Evolutionary conservation across 2,329 filamentous ascomycete species (phyloP).

Genomic region (Aspergillus fischeri): DNA sequence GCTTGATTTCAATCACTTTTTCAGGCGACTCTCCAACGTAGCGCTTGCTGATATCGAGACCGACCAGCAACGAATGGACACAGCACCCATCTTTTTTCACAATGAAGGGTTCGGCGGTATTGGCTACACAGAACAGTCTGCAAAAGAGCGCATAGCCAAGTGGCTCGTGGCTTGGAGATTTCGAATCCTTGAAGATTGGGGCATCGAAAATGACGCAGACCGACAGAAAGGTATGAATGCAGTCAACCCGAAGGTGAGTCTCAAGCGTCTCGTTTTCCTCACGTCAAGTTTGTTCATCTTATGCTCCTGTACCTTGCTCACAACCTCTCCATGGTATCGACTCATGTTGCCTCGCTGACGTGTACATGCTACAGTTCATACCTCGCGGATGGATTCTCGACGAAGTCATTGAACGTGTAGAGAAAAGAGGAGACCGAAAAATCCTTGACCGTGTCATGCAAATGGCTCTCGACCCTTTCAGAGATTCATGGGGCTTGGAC

Average conservation of each 20-base stretch:
- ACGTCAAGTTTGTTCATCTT: neutral
- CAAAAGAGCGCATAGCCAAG: constrained; percentile 61
- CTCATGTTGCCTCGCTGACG: neutral
- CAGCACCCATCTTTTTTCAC: constrained; percentile 75
- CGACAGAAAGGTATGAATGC: constrained; percentile 71
- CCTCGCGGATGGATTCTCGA: constrained; percentile 89
- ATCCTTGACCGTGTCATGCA: constrained; percentile 75
- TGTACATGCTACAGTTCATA: constrained; percentile 57
- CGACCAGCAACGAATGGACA: constrained; percentile 58
- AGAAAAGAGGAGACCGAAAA: constrained; percentile 75
- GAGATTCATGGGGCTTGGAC: constrained; percentile 62
- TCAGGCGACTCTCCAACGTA: constrained; percentile 69
- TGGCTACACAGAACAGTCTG: constrained; percentile 59
- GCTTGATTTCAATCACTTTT: constrained; percentile 92
- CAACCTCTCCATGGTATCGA: neutral
- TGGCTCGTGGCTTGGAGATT: constrained; percentile 80
- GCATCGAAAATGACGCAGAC: constrained; percentile 56
- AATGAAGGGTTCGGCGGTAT: constrained; percentile 61
- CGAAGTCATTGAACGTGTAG: constrained; percentile 84
- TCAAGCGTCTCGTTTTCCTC: neutral
- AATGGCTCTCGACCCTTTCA: constrained; percentile 78
- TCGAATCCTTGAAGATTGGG: constrained; percentile 74
- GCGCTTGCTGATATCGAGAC: constrained; percentile 61
- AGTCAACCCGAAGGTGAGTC: constrained; percentile 72
- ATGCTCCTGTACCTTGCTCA: neutral